These are phyloP conservation scores for Adansonia digitata DNA, from an alignment of 345 rosid species.

Conservation along the genomic window DNA sequence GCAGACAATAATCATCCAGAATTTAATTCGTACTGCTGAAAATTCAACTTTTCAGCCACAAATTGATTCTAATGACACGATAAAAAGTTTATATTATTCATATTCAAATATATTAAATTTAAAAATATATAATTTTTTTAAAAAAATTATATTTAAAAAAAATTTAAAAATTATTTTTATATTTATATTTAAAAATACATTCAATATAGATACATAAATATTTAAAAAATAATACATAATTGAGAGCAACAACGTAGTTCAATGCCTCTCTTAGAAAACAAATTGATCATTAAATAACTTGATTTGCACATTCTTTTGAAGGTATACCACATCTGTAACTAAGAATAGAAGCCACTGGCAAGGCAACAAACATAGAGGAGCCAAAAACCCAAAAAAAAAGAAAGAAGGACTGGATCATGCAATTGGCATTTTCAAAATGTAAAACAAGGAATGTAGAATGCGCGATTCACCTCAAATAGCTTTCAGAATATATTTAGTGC, in stretches of 20 bases:
- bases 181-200: too few species aligned
- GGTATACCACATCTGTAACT: background rate
- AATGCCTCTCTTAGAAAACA: background rate
- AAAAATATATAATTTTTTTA: too few species aligned
- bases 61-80: conserved; percentile 6
- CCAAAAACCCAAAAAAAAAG: background rate
- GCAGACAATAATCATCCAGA: conserved; percentile 1
- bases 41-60: background rate
- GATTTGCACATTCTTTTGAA: background rate
- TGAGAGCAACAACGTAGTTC: too few species aligned
- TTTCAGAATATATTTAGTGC: background rate
- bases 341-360: background rate
- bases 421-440: background rate
- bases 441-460: conserved; percentile 10
- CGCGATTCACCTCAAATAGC: conserved; percentile 12
- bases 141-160: too few species aligned
- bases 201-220: too few species aligned
- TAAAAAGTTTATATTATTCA: background rate
- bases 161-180: too few species aligned
- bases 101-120: too few species aligned
- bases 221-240: too few species aligned
- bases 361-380: background rate
- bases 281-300: background rate
- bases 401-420: background rate
- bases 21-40: background rate